Base-by-base conservation (phyloP, 164 flowering plant genomes). In the Amborella trichopoda region DNA sequence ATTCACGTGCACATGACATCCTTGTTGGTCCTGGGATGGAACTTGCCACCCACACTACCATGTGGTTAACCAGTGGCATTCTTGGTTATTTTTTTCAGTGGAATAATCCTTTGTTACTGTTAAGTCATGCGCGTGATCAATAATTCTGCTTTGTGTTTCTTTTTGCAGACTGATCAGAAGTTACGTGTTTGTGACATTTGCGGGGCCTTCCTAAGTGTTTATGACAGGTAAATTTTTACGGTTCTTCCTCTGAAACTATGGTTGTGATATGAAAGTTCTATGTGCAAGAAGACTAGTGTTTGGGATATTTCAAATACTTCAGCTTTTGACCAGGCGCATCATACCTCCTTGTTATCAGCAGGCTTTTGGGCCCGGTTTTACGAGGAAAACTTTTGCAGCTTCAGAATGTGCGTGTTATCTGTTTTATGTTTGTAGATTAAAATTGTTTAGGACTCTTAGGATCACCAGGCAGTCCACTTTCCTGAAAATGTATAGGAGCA, bases 271-370 rank as follows among this genome's bases (percentile, higher is more conserved):
- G 27, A 44, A 44, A 50, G 30, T 65, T 55, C 39, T 48, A 44
- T 53, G 67, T 73, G 60, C 26, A 47, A 45, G 40, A 52, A 68
- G 61, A 22, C 36, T 65, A 68, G 83, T 71, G 34, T 64, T 71
- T 73, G 69, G 79, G 80, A 37, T 37, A 73, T 68, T 83, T 80
- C 67, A 55, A 75, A 74, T 75, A 70, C 73, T 77, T 78, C 86
- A 73, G 74, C 71, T 52, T 80, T 87, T 91, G 88, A 84, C 89
- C 69, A 63, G 72, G 73, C 66, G 55, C 54, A 68, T 72, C 67
- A 83, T 78, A 73, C 91, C 94, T 85, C 94, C 93, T 80, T 87
- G 89, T 82, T 77, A 81, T 85, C 96, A 81, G 85, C 94, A 91
- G 87, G 95, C 95, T 81, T 79, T 80, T 91, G 90, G 91, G 90